These are phyloP conservation scores for Xanthoceras sorbifolium DNA, from an alignment of 345 rosid genomes.

Conservation along the genomic window DNA sequence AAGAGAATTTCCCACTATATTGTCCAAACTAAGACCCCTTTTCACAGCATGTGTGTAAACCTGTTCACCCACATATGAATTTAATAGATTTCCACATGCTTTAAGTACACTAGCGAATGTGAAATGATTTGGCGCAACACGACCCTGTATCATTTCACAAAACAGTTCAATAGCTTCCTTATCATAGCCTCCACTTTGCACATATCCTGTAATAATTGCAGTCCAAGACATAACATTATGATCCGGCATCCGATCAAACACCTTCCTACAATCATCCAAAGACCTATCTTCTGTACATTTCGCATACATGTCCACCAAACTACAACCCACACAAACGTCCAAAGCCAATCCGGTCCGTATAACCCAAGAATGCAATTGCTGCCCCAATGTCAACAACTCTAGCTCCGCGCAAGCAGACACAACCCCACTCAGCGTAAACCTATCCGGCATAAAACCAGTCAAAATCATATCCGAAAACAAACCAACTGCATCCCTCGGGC, in stretches of 20 bases:
- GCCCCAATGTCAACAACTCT: slow-evolving; percentile 39
- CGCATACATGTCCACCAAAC: slow-evolving; percentile 76
- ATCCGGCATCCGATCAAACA: slow-evolving; percentile 61
- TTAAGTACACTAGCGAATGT: slow-evolving; percentile 66
- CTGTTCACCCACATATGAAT: slow-evolving; percentile 48
- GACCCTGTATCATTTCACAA: slow-evolving; percentile 53
- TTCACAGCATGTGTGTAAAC: slow-evolving; percentile 53
- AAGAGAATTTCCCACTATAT: slow-evolving; percentile 67
- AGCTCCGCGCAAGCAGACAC: slow-evolving; percentile 58
- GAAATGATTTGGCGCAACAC: slow-evolving; percentile 57
- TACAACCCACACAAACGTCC: slow-evolving; percentile 70
- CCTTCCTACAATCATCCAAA: slow-evolving; percentile 53
- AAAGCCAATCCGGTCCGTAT: slow-evolving; percentile 44
- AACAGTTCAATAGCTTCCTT: slow-evolving; percentile 56
- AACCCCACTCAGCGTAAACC: slow-evolving; percentile 55
- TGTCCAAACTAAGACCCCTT: slow-evolving; percentile 51
- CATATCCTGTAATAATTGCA: slow-evolving; percentile 61
- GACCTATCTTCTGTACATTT: slow-evolving; percentile 55
- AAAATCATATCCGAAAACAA: slow-evolving; percentile 55
- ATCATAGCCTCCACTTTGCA: slow-evolving; percentile 38
- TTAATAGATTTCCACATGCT: slow-evolving; percentile 60
- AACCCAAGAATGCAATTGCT: slow-evolving; percentile 67
- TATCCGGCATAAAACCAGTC: slow-evolving; percentile 51
- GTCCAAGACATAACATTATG: slow-evolving; percentile 78
- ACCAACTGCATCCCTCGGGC: slow-evolving; percentile 44